A percentile compares a stretch with the other conserved stretches of the same genome.
These are phyloP conservation scores for Lactifluus volemus DNA, from an alignment of 768 basidiomycete genomes.

Conservation along the genomic window DNA sequence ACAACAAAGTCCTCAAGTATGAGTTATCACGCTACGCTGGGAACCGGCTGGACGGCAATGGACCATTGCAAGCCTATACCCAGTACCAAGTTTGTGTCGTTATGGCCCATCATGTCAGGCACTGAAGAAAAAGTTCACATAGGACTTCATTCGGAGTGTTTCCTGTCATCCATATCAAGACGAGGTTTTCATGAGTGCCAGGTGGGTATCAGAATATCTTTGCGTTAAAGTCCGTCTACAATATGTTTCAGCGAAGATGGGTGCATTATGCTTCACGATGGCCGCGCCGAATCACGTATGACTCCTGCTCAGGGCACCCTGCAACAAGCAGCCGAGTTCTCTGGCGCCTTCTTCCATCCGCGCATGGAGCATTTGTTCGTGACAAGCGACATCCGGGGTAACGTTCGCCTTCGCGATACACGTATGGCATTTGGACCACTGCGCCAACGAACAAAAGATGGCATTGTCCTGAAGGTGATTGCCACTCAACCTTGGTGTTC, in stretches of 20 bases:
- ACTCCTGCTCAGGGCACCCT: conserved; percentile 42
- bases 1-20: conserved; percentile 10
- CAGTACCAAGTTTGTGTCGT: conserved; percentile 21
- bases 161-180: conserved; percentile 61
- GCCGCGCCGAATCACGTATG: conserved; percentile 31
- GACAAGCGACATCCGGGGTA: conserved; percentile 50
- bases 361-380: conserved; percentile 58
- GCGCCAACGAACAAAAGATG: conserved; percentile 35
- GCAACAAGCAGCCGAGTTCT: conserved; percentile 47
- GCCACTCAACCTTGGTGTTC: not conserved
- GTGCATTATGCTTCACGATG: conserved; percentile 52
- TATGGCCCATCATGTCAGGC: not conserved
- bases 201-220: conserved; percentile 32
- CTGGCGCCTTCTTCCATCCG: conserved; percentile 61
- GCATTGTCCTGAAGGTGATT: conserved; percentile 47
- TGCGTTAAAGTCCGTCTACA: not conserved
- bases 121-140: not conserved
- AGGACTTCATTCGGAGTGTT: conserved; percentile 62
- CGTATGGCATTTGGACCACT: conserved; percentile 65
- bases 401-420: conserved; percentile 57
- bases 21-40: conserved; percentile 13
- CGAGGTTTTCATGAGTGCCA: conserved; percentile 60
- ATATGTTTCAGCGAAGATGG: conserved; percentile 54
- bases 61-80: conserved; percentile 7
- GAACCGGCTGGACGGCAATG: not conserved